These are phyloP conservation scores for Halenospora varia DNA, from an alignment of 495 filamentous ascomycete genomes.

Conservation along the genomic window DNA sequence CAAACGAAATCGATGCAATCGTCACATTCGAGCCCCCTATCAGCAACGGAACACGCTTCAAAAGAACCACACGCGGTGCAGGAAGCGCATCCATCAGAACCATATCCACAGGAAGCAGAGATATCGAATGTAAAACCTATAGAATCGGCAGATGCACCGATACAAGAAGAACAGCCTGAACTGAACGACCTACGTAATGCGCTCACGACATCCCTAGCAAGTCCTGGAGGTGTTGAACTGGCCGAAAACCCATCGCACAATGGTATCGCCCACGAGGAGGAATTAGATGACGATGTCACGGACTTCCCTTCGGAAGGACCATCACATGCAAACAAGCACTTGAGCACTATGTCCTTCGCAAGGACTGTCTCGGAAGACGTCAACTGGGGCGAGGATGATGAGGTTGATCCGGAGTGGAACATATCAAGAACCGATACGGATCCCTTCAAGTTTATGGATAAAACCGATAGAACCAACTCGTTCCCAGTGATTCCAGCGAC, in stretches of 20 bases:
- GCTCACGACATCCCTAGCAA: constrained; percentile 12
- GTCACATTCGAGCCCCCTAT: constrained; percentile 8
- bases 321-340: constrained; percentile 37
- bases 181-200: constrained; percentile 7
- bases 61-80: constrained; percentile 12
- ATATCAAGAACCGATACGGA: constrained; percentile 44
- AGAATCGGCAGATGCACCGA: background rate
- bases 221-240: constrained; percentile 22
- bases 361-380: constrained; percentile 48
- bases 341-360: constrained; percentile 48
- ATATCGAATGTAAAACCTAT: background rate
- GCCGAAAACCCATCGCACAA: constrained; percentile 24
- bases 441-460: constrained; percentile 51
- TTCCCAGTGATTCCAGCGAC: constrained; percentile 52
- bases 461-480: constrained; percentile 54
- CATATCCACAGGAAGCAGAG: background rate
- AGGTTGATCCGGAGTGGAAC: constrained; percentile 50
- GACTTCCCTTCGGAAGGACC: constrained; percentile 23
- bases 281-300: constrained; percentile 15
- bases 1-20: constrained; percentile 9
- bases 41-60: background rate
- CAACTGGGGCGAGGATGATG: constrained; percentile 40
- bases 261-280: constrained; percentile 22
- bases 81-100: background rate
- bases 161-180: constrained; percentile 29